Base-by-base conservation (phyloP, 1,284 basidiomycete species). In the Stereum hirsutum region DNA sequence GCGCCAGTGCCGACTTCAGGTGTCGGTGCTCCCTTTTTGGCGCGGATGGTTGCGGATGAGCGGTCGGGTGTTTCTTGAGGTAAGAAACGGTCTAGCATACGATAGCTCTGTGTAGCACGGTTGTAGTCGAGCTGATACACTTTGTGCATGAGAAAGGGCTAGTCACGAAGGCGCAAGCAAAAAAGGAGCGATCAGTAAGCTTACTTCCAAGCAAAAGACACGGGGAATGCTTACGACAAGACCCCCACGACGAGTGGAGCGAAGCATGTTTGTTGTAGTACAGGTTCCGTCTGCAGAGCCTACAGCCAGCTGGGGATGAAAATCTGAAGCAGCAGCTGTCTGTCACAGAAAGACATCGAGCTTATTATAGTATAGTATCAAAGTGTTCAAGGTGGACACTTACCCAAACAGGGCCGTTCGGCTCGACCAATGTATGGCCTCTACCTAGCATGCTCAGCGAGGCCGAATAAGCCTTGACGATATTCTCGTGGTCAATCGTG, bases 111-210 rank as follows among this genome's bases (percentile, higher is more conserved):
- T 0, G 74, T 74, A 14, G 70, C 74, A 19, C 80, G 75, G 54
- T 78, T 89, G 54, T 88, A 90, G 62, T 96, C 93, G 41, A 97
- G 69, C 53, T 89, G 87, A 55, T 79, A 96, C 11, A 94, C 70
- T 50, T 81, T 84, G 55, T 91, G 81, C 12, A 75, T 68, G 41
- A 89, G 76, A 54, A 88, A 78, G 0, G 85, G 83, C 87, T 91
- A n/a, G n/a, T n/a, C n/a, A n/a, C n/a, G n/a, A n/a, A n/a, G n/a
- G n/a, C n/a, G n/a, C n/a, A n/a, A n/a, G n/a, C n/a, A n/a, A n/a
- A n/a, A n/a, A n/a, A n/a, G n/a, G n/a, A n/a, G 49, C 7, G 11
- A 47, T 2, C 14, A 33, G 8, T 0, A 20, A 38, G 39, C 39
- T 26, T 19, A 30, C 43, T 31, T 39, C 19, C 39, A 36, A 25